Percentiles rank a stretch among this genome's conserved stretches.
These are phyloP conservation scores for Plasmodium cynomolgi DNA, from an alignment of 169 alveolate genomes.

Conservation along the genomic window DNA sequence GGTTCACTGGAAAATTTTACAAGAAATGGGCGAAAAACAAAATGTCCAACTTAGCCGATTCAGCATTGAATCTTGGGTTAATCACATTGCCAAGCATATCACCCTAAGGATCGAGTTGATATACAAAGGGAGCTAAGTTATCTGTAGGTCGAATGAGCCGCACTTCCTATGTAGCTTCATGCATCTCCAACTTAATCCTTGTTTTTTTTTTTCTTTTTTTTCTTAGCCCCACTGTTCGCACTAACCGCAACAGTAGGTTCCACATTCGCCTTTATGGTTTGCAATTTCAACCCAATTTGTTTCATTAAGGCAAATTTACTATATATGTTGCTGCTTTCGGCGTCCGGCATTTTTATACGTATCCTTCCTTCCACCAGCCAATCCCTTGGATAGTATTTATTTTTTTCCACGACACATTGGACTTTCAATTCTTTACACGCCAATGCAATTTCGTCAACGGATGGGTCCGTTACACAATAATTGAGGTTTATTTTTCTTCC, in stretches of 20 bases:
- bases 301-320: constrained; percentile 53
- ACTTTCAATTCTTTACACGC: constrained; percentile 82
- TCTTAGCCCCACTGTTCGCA: not conserved
- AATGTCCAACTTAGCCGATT: not conserved
- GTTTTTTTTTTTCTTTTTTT: constrained; percentile 40
- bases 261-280: constrained; percentile 47
- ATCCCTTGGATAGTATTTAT: constrained; percentile 82
- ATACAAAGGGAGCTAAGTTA: not conserved
- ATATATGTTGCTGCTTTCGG: not conserved
- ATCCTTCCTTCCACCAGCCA: constrained; percentile 83
- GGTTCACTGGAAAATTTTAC: not conserved
- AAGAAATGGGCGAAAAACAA: not conserved
- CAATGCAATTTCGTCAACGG: constrained; percentile 80
- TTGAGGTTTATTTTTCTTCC: constrained; percentile 80
- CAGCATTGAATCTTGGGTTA: not conserved
- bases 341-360: constrained; percentile 73
- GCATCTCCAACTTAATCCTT: not conserved
- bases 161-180: not conserved
- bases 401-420: constrained; percentile 79
- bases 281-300: constrained; percentile 50
- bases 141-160: not conserved
- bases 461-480: constrained; percentile 81
- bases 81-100: not conserved
- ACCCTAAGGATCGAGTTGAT: not conserved
- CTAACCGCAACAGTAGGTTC: constrained; percentile 7